Base-by-base conservation (phyloP, 805 yeast genomes). In the Nakazawaea wyomingensis region DNA sequence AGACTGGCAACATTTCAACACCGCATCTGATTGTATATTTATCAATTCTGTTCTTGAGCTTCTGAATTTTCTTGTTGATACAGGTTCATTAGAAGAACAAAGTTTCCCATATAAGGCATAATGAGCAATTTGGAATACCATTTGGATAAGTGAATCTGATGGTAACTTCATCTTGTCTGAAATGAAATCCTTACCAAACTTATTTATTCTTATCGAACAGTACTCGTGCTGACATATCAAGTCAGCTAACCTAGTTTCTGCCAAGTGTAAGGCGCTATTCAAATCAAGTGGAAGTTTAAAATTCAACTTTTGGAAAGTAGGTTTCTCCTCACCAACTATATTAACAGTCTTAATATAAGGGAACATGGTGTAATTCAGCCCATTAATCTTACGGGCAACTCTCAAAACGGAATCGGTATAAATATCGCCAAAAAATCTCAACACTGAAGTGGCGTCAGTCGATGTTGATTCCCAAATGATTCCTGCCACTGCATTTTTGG, bases 1-100 rank as follows among this genome's bases (percentile, higher is more conserved):
- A 1, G 72, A 53, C 55, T 82, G 88, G 41, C 83, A 83, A 46
- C 75, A 63, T 48, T 69, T 62, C 39, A 71, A 55, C 45, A 76
- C 61, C 20, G 60, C 49, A 16, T 76, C 80, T 50, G 72, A 76
- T 53, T 83, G 91, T 32, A 83, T 68, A 19, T 85, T 76, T 33
- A 83, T 68, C 18, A 83, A 70, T 48, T 83, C 87, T 0, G 89
- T 81, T 51, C 95, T 71, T 4, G 89, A 71, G 55, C 80, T 80
- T 47, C 68, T 69, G 59, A 82, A 85, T 46, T 69, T 69, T 47
- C 95, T 67, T 1, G 90, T 84, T 4, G 89, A 79, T 21, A 77
- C 72, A 3, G 82, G 82, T 46, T 64, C 69, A 42, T 56, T 48
- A 3, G 68, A 48, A 5, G 66, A 54, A 11, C 61, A 56, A 29